Evolutionary conservation across 2,329 filamentous ascomycete species (phyloP).

Genomic region (Colletotrichum horii): DNA sequence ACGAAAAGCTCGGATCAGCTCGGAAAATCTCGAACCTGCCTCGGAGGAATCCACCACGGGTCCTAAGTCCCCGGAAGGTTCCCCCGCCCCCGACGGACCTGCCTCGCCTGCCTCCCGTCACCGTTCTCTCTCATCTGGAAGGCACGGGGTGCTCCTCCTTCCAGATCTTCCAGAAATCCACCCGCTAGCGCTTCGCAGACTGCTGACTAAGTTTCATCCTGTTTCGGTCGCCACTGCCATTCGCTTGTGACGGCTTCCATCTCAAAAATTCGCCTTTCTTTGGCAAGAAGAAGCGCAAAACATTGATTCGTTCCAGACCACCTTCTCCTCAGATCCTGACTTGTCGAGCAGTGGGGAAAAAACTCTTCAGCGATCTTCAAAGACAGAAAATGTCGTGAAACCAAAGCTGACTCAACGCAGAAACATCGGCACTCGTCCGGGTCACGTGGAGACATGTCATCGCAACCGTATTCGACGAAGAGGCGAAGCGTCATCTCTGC

Average conservation of each 20-base stretch:
- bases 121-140: neutral
- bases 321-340: neutral
- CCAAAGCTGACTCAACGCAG: neutral
- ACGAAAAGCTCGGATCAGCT: neutral
- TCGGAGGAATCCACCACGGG: neutral
- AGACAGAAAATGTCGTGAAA: neutral
- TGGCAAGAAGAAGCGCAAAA: neutral
- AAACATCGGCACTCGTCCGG: neutral
- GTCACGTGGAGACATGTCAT: neutral
- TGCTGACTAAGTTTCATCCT: constrained; percentile 18
- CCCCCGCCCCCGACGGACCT: neutral
- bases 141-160: neutral
- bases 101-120: neutral
- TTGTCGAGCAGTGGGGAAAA: neutral
- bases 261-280: neutral
- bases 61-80: neutral
- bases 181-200: neutral
- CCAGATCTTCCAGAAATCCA: neutral
- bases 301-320: neutral
- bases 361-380: neutral
- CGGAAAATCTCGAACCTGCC: neutral
- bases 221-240: constrained; percentile 1
- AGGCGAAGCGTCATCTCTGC: neutral
- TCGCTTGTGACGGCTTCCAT: neutral
- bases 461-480: neutral